Percentiles rank a stretch among this genome's conserved stretches.
Conservation (phyloP, 305 asterid genomes). For the Solanum hybrid region DNA sequence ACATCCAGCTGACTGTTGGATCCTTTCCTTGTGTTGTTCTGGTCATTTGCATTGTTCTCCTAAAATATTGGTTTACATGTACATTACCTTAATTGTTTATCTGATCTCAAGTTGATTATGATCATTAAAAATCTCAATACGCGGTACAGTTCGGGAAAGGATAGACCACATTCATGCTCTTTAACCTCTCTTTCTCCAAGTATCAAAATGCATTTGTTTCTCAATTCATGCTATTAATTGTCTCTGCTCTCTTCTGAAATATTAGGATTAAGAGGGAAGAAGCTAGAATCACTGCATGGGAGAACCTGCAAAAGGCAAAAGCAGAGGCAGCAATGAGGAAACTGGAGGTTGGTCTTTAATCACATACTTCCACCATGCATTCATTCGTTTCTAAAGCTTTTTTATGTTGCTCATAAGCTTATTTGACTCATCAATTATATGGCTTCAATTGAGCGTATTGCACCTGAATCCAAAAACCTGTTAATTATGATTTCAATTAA, state of each 20-base stretch:
- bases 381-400: neutral
- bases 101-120: neutral
- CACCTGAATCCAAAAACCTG: neutral
- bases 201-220: neutral
- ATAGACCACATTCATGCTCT: neutral
- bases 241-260: neutral
- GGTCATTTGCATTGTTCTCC: neutral
- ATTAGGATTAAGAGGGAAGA: conserved; percentile 73
- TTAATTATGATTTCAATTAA: neutral
- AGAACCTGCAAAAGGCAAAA: conserved; percentile 91
- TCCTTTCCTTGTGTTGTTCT: neutral
- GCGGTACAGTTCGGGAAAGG: neutral
- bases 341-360: conserved; percentile 51
- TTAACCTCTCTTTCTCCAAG: neutral
- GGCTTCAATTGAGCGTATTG: neutral
- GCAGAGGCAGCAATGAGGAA: conserved; percentile 90
- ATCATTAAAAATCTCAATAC: neutral
- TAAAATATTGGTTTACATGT: neutral
- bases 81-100: neutral
- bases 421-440: neutral
- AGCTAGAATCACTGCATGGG: conserved; percentile 86
- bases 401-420: neutral
- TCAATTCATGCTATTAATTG: neutral
- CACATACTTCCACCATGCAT: neutral
- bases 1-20: neutral